Base-by-base conservation (phyloP, 2,329 filamentous ascomycete species). In the Coleophoma crateriformis region DNA sequence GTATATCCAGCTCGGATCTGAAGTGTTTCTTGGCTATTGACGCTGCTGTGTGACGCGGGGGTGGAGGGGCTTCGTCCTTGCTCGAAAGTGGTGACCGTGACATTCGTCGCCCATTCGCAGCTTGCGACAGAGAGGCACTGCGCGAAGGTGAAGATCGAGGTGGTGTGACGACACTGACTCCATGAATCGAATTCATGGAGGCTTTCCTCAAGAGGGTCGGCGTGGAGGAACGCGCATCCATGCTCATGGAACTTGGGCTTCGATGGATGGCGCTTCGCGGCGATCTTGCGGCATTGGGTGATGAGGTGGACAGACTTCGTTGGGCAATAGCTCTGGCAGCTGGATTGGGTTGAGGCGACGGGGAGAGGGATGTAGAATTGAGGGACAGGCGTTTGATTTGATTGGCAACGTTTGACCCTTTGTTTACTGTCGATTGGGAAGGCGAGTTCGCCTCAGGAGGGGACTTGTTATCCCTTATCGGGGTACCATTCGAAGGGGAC, bases 31-130 rank as follows among this genome's bases (percentile, higher is more conserved):
- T 59, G 2, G 64, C 64, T 37, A 67, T 70, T 13, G 70, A 75
- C 45, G 71, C 72, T 22, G 80, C 74, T 11, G 78, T 81, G 37
- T 71, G 58, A 13, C 66, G 65, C 32, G 68, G 67, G 45, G 59
- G 53, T 50, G 59, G 58, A 4, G 51, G 46, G 37, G 64, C 61
- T 45, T 68, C 64, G 17, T 64, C 58, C 13, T 63, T 63, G 15
- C 66, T 61, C 12, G 64, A 60, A 44, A 72, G 64, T 38, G 69
- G 67, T 47, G 69, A 70, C 54, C 65, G 60, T 47, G 62, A 59
- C 52, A 69, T 63, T n/a, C 65, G 65, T 17, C 59, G 58, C 42
- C 56, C 53, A 50, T 61, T 60, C 52, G 56, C 46, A 67, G 67
- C 50, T 65, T 60, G 54, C 12, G 72, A 69, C 50, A 70, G 66